Evolutionary conservation across 1,284 basidiomycete species (phyloP).

Genomic region (Tremellales sp.): DNA sequence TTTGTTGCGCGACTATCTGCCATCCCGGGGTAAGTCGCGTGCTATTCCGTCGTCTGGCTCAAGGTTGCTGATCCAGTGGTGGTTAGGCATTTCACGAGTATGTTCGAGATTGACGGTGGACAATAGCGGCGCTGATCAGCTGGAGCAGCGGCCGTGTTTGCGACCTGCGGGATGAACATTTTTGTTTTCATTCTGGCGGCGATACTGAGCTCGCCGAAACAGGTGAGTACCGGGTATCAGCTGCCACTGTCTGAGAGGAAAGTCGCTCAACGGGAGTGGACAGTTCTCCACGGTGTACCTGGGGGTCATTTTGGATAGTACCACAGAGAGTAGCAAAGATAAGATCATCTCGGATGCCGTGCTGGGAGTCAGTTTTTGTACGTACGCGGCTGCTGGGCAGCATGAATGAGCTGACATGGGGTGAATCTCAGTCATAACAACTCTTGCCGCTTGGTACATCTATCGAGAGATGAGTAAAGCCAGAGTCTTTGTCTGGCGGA

Average conservation of each 20-base stretch:
- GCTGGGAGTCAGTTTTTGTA: slow-evolving; percentile 56
- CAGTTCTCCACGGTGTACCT: slow-evolving; percentile 69
- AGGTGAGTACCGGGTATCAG: slow-evolving; percentile 43
- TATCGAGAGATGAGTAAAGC: slow-evolving; percentile 68
- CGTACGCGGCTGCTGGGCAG: slow-evolving; percentile 1
- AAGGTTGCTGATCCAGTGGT: slow-evolving; percentile 1
- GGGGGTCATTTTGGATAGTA: slow-evolving; percentile 57
- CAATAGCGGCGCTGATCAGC: slow-evolving; percentile 2
- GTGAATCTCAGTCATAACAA: slow-evolving; percentile 58
- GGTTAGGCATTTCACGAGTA: slow-evolving; percentile 32
- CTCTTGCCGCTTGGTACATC: slow-evolving; percentile 79
- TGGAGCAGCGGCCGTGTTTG: slow-evolving; percentile 62
- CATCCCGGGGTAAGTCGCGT: slow-evolving; percentile 60
- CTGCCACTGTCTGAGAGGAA: slow-evolving; percentile 6
- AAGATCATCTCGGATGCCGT: slow-evolving; percentile 59
- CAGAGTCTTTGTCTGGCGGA: slow-evolving; percentile 69
- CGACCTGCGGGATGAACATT: slow-evolving; percentile 72
- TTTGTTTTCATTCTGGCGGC: slow-evolving; percentile 65
- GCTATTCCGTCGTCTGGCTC: background rate
- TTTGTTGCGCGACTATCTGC: slow-evolving; percentile 69
- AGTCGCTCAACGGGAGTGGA: background rate
- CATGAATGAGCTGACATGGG: background rate
- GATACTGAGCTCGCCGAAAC: slow-evolving; percentile 70
- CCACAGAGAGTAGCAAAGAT: slow-evolving; percentile 19
- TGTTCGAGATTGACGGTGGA: slow-evolving; percentile 3